phyloP scores from a whole-genome alignment of 257 asterid genomes.

The Ilex aquifolium region DNA sequence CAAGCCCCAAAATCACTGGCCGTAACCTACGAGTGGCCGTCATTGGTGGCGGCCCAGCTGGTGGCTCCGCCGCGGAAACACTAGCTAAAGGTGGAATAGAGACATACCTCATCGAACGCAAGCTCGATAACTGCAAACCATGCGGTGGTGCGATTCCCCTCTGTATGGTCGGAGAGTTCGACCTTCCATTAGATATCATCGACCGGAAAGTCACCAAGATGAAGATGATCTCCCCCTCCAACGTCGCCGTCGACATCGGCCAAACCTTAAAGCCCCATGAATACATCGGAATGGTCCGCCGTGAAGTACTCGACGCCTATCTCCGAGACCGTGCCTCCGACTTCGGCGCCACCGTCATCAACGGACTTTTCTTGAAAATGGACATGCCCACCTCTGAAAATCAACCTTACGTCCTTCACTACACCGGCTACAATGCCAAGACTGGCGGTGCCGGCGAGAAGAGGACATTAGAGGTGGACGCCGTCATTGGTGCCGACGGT shows the following conservation, averaged over 20 bases:
- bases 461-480: constrained; percentile 70
- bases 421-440: constrained; percentile 57
- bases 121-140: constrained; percentile 90
- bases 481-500: constrained; percentile 87
- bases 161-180: constrained; percentile 95
- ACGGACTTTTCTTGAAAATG: constrained; percentile 80
- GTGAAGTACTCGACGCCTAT: constrained; percentile 76
- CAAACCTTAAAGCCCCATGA: constrained; percentile 82
- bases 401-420: constrained; percentile 66
- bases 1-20: constrained; percentile 78
- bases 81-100: constrained; percentile 81
- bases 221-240: constrained; percentile 97
- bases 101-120: constrained; percentile 73
- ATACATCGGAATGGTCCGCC: constrained; percentile 96
- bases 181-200: constrained; percentile 79
- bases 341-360: constrained; percentile 72
- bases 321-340: constrained; percentile 77
- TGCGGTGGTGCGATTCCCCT: constrained; percentile 96
- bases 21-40: constrained; percentile 91
- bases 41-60: constrained; percentile 91
- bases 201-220: constrained; percentile 83
- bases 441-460: constrained; percentile 68
- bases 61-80: constrained; percentile 88
- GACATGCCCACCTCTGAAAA: constrained; percentile 48
- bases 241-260: constrained; percentile 89